Conservation (phyloP, 2,329 filamentous ascomycete genomes). For the Xylaria sp. region DNA sequence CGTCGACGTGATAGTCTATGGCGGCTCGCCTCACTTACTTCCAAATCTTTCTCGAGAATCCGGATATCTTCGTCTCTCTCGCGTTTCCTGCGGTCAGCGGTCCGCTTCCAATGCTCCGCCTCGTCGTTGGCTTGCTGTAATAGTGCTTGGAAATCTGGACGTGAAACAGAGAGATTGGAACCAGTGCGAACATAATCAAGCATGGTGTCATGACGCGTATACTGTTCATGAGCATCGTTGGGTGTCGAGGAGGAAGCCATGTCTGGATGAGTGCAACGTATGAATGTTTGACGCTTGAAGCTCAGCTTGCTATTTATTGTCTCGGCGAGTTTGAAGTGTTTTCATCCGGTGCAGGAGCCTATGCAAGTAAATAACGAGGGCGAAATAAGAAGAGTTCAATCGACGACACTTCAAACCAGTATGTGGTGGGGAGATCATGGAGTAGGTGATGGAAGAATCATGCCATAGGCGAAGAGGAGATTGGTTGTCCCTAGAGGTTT, state of each 20-base stretch:
- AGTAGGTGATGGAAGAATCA: neutral
- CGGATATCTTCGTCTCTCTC: neutral
- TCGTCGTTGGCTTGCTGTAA: neutral
- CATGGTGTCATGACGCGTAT: neutral
- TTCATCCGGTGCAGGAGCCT: too few species aligned
- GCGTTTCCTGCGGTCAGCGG: too few species aligned
- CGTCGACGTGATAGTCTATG: too few species aligned
- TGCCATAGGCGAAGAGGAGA: neutral
- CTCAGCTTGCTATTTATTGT: neutral
- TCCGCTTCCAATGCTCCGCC: neutral
- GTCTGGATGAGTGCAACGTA: neutral
- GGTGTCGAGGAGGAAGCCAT: neutral
- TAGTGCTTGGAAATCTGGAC: neutral
- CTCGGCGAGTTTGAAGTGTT: neutral
- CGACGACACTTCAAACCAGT: too few species aligned
- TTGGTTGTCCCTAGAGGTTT: neutral
- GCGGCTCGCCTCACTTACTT: too few species aligned
- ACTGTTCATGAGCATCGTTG: neutral
- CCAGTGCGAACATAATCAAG: neutral
- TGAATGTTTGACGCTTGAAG: neutral
- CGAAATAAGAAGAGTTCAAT: too few species aligned
- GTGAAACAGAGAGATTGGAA: neutral
- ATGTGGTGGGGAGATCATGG: too few species aligned
- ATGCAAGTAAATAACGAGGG: neutral
- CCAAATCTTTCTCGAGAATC: neutral